A percentile compares a stretch with the other conserved stretches of the same genome.
Evolutionary conservation across 306 rosid genomes (phyloP).

Genomic region (Coriaria nepalensis): DNA sequence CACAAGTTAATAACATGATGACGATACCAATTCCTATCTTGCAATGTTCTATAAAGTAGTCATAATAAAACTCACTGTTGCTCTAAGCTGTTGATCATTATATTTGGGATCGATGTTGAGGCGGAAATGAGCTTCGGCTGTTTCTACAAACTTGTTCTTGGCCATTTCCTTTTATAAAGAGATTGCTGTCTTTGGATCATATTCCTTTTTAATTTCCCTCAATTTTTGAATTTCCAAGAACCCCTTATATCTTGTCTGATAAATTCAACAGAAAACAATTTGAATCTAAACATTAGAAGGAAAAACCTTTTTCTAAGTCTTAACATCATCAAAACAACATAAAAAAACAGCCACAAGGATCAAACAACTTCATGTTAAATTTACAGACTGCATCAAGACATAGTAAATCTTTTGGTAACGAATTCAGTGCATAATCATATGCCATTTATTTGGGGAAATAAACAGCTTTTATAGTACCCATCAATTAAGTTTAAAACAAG

Average conservation of each 20-base stretch:
- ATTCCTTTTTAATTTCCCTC: slow-evolving; percentile 77
- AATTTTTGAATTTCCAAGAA: slow-evolving; percentile 88
- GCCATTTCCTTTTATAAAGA: slow-evolving; percentile 62
- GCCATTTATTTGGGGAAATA: too few relatives aligned
- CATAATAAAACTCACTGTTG: slow-evolving; percentile 60
- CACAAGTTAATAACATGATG: slow-evolving; percentile 1
- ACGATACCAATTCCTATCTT: not conserved
- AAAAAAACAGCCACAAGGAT: too few relatives aligned
- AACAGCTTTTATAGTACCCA: too few relatives aligned
- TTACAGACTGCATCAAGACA: too few relatives aligned
- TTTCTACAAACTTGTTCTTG: slow-evolving; percentile 62
- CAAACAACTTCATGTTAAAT: too few relatives aligned
- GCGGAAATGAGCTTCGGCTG: slow-evolving; percentile 97
- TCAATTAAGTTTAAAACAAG: too few relatives aligned
- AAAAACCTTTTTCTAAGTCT: too few relatives aligned
- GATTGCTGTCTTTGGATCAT: slow-evolving; percentile 62
- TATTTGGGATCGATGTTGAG: slow-evolving; percentile 96
- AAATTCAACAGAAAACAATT: slow-evolving; percentile 13
- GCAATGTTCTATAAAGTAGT: not conserved
- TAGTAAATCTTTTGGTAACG: too few relatives aligned
- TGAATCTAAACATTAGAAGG: slow-evolving; percentile 1
- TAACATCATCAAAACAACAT: too few relatives aligned
- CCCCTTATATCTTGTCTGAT: slow-evolving; percentile 75
- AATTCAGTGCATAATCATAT: too few relatives aligned
- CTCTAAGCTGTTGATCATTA: slow-evolving; percentile 92